phyloP scores from a whole-genome alignment of 169 alveolate genomes.

The Cryptosporidium sp. region DNA sequence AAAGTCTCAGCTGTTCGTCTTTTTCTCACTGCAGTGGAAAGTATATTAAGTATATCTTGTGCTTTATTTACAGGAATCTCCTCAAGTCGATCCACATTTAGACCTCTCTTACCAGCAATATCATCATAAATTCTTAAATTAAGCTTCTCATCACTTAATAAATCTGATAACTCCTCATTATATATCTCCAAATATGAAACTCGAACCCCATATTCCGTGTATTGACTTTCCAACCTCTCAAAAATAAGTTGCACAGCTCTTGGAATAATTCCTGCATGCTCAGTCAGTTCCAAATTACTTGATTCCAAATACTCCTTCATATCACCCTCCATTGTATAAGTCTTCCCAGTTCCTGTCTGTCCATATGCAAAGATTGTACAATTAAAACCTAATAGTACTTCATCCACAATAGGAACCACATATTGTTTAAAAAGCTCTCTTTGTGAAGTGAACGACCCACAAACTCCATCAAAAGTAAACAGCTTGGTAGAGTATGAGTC shows the following conservation, averaged over 20 bases:
- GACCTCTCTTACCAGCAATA: constrained; percentile 82
- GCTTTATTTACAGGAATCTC: constrained; percentile 87
- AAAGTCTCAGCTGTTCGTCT: constrained; percentile 90
- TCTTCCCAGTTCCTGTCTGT: constrained; percentile 90
- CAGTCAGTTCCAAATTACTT: constrained; percentile 65
- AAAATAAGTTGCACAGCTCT: constrained; percentile 85
- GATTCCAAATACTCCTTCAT: constrained; percentile 81
- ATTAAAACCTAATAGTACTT: constrained; percentile 91
- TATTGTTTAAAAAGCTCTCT: constrained; percentile 81
- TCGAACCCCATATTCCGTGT: constrained; percentile 86
- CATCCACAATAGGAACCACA: constrained; percentile 87
- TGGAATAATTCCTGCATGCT: constrained; percentile 85
- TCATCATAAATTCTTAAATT: constrained; percentile 81
- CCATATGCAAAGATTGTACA: constrained; percentile 91
- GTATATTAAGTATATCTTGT: constrained; percentile 87
- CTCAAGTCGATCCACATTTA: constrained; percentile 85
- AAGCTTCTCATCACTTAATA: constrained; percentile 81
- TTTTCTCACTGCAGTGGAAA: constrained; percentile 87
- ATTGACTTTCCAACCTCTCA: constrained; percentile 79
- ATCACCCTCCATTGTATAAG: constrained; percentile 84
- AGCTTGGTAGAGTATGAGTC: constrained; percentile 77
- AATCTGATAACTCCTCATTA: constrained; percentile 88
- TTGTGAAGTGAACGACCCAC: constrained; percentile 79
- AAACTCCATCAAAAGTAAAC: constrained; percentile 84
- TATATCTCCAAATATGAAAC: constrained; percentile 89